Evolutionary conservation across 345 rosid species (phyloP).

Genomic region (Pugionium cornutum): DNA sequence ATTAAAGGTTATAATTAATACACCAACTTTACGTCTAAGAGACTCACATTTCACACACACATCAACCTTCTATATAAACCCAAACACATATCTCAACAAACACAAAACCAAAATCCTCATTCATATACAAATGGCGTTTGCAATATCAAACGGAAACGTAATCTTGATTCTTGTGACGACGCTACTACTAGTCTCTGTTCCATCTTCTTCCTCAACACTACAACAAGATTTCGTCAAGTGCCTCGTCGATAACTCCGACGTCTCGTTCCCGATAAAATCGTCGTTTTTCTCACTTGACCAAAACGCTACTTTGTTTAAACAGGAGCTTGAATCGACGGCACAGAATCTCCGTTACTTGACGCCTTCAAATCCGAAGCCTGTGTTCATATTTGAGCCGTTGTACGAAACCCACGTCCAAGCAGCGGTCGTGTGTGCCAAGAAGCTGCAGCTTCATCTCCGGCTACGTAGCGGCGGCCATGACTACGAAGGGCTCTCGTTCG

Average conservation of each 20-base stretch:
- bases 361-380: constrained; percentile 60
- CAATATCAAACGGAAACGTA: constrained; percentile 15
- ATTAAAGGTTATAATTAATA: constrained; percentile 13
- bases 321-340: constrained; percentile 49
- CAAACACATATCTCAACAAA: constrained; percentile 35
- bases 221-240: constrained; percentile 54
- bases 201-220: constrained; percentile 28
- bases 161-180: constrained; percentile 29
- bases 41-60: constrained; percentile 14
- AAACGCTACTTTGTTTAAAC: constrained; percentile 47
- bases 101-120: constrained; percentile 23
- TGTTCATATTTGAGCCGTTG: constrained; percentile 58
- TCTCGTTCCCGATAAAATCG: constrained; percentile 40
- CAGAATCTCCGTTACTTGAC: constrained; percentile 57
- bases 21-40: constrained; percentile 39
- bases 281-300: constrained; percentile 44
- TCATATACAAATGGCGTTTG: constrained; percentile 29
- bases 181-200: constrained; percentile 25
- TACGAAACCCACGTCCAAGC: constrained; percentile 69
- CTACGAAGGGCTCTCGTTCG: constrained; percentile 67
- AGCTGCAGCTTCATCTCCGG: constrained; percentile 51
- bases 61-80: constrained; percentile 34
- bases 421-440: constrained; percentile 57
- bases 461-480: constrained; percentile 78
- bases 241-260: constrained; percentile 46